Evolutionary conservation across 495 filamentous ascomycete genomes (phyloP).

Genomic region (Talaromyces liani): DNA sequence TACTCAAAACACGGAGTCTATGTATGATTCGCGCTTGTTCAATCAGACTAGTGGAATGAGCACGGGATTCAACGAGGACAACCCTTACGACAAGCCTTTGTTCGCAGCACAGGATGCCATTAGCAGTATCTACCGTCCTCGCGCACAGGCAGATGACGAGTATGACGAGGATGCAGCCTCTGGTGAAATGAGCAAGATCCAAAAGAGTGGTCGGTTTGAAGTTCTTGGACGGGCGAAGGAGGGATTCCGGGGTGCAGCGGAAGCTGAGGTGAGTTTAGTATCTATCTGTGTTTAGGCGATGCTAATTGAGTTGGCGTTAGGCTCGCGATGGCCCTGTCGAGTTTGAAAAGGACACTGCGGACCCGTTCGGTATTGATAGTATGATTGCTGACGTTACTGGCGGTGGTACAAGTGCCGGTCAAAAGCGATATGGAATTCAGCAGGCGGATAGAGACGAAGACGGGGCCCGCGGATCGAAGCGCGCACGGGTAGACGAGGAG

Average conservation of each 20-base stretch:
- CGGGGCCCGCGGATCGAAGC: constrained; percentile 55
- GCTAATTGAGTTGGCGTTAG: constrained; percentile 31
- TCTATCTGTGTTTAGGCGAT: not conserved
- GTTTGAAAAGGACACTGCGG: constrained; percentile 86
- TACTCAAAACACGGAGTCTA: constrained; percentile 77
- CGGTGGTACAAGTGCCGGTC: constrained; percentile 34
- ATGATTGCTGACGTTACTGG: constrained; percentile 78
- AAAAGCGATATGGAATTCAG: constrained; percentile 81
- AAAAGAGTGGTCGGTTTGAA: constrained; percentile 77
- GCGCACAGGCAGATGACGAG: constrained; percentile 57
- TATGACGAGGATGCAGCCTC: constrained; percentile 76
- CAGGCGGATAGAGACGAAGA: constrained; percentile 46
- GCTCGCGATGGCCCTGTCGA: constrained; percentile 87
- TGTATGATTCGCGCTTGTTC: constrained; percentile 96
- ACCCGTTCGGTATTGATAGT: constrained; percentile 89
- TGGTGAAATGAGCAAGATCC: constrained; percentile 77
- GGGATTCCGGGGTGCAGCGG: constrained; percentile 78
- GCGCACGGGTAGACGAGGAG: constrained; percentile 75
- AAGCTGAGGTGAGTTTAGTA: constrained; percentile 63
- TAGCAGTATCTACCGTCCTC: constrained; percentile 86
- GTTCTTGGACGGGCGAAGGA: constrained; percentile 79
- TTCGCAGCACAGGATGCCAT: constrained; percentile 97
- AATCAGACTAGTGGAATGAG: constrained; percentile 88
- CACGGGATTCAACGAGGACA: constrained; percentile 92
- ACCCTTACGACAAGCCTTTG: constrained; percentile 93